Conservation (phyloP, 768 basidiomycete species). For the Solioccasus polychromus region DNA sequence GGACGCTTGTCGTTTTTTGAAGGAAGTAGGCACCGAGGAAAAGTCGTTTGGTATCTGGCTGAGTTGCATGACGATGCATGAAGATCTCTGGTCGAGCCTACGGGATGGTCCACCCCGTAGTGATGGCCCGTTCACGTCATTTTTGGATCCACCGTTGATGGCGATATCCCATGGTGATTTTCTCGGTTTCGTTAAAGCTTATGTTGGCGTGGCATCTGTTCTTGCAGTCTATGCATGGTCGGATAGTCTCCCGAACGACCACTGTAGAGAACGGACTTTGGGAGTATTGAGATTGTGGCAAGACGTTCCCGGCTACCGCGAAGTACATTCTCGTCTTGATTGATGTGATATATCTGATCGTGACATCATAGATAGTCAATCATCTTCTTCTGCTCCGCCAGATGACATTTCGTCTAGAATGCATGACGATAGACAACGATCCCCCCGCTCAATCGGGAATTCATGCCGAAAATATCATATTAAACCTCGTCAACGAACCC, state of each 20-base stretch:
- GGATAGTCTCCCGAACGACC: constrained; percentile 66
- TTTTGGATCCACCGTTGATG: constrained; percentile 33
- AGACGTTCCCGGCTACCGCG: constrained; percentile 64
- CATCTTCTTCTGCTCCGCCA: constrained; percentile 70
- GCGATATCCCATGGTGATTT: constrained; percentile 53
- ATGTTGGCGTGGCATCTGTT: constrained; percentile 63
- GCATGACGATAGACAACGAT: constrained; percentile 63
- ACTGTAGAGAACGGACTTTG: constrained; percentile 61
- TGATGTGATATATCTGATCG: constrained; percentile 5
- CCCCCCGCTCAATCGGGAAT: constrained; percentile 61
- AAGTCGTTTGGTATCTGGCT: constrained; percentile 72
- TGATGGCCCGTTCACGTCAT: constrained; percentile 36
- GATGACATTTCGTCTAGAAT: constrained; percentile 67
- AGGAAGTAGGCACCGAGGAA: constrained; percentile 63
- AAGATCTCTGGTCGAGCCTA: constrained; percentile 38
- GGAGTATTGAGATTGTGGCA: constrained; percentile 46
- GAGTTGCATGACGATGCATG: constrained; percentile 61
- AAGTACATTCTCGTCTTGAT: constrained; percentile 44
- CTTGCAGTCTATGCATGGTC: constrained; percentile 78
- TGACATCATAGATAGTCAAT: constrained; percentile 59
- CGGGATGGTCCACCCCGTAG: constrained; percentile 12
- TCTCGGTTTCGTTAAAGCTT: constrained; percentile 60
- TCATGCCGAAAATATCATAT: constrained; percentile 66
- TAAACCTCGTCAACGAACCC: constrained; percentile 59
- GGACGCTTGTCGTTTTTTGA: constrained; percentile 48